Conservation (phyloP, 768 basidiomycete genomes). For the Russula sp. region DNA sequence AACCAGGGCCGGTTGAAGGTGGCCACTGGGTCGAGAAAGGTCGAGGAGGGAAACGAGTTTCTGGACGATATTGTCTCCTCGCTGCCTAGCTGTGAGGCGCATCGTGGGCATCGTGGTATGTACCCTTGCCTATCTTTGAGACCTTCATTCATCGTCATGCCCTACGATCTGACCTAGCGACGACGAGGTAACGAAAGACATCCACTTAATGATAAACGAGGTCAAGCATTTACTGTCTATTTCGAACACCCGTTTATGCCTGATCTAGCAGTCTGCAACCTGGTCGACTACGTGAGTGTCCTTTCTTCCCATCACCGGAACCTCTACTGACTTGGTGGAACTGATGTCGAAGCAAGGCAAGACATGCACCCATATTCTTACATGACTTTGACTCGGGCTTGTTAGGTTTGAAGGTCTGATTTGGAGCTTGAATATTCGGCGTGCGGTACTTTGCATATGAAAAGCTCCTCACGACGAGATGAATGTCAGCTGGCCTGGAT, state of each 20-base stretch:
- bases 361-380: not conserved
- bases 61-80: slow-evolving; percentile 18
- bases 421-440: not conserved
- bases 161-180: too few relatives aligned
- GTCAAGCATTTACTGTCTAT: too few relatives aligned
- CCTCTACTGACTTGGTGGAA: not conserved
- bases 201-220: too few relatives aligned
- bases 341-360: not conserved
- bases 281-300: not conserved
- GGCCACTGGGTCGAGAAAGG: not conserved
- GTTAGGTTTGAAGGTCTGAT: not conserved
- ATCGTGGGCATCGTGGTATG: slow-evolving; percentile 19
- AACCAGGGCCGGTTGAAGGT: slow-evolving; percentile 3
- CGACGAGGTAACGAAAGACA: too few relatives aligned
- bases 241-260: too few relatives aligned
- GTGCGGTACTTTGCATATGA: not conserved
- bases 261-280: too few relatives aligned
- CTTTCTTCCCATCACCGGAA: not conserved
- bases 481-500: too few relatives aligned
- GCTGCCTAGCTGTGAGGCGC: slow-evolving; percentile 15
- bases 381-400: not conserved
- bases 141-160: not conserved
- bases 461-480: not conserved
- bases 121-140: not conserved
- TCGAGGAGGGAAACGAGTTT: slow-evolving; percentile 15